phyloP scores from a whole-genome alignment of 2,329 filamentous ascomycete genomes.

The Aaosphaeria arxii region DNA sequence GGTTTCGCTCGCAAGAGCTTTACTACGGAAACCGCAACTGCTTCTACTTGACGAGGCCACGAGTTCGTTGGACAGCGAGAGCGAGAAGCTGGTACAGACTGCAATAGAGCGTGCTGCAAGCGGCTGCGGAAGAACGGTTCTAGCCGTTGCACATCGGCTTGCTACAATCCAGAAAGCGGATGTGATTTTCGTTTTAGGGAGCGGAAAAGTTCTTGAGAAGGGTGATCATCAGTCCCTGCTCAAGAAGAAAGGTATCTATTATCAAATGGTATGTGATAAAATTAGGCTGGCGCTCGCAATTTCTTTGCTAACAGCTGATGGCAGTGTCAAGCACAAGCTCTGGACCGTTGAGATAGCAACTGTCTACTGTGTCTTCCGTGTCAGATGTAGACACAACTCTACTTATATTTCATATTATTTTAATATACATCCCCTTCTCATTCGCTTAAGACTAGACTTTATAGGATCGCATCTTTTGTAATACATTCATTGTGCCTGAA shows the following conservation, averaged over 20 bases:
- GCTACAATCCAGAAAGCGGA: conserved; percentile 39
- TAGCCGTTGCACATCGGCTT: conserved; percentile 36
- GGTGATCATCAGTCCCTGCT: conserved; percentile 18
- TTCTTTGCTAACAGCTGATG: not conserved
- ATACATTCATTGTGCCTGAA: too few relatives aligned
- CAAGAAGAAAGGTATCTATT: conserved; percentile 18
- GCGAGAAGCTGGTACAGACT: conserved; percentile 32
- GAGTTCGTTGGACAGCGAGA: conserved; percentile 28
- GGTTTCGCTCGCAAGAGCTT: conserved; percentile 28
- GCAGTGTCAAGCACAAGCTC: conserved; percentile 37
- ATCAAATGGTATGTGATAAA: conserved; percentile 14
- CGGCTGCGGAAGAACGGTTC: conserved; percentile 26
- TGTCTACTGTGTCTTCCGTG: not conserved
- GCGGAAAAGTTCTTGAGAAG: conserved; percentile 30
- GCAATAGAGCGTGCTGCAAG: conserved; percentile 31
- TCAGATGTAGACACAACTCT: too few relatives aligned
- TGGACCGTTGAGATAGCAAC: conserved; percentile 24
- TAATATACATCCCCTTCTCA: too few relatives aligned
- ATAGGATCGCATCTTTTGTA: too few relatives aligned
- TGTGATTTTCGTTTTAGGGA: conserved; percentile 35
- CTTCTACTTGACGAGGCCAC: conserved; percentile 38
- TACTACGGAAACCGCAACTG: conserved; percentile 29
- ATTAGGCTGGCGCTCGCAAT: too few relatives aligned
- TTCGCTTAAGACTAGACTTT: too few relatives aligned
- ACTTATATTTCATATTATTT: too few relatives aligned